Conservation (phyloP, 352 stramenopile genomes). For the Globisporangium heterothallicum region DNA sequence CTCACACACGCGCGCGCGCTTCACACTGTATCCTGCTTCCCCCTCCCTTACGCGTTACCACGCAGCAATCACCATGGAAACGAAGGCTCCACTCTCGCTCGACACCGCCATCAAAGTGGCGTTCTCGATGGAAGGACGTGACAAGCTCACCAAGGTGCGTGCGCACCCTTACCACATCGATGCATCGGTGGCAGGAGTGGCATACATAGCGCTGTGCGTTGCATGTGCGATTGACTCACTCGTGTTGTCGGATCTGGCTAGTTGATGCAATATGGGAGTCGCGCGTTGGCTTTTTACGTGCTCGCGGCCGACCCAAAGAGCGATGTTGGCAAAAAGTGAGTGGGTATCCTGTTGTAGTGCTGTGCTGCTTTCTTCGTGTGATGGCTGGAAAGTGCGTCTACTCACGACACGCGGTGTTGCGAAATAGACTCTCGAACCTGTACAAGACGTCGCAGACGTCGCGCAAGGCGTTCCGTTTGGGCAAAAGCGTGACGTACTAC, state of each 20-base stretch:
- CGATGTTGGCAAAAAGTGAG: constrained; percentile 57
- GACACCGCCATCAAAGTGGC: constrained; percentile 58
- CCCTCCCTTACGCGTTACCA: background rate
- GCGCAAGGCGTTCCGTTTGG: constrained; percentile 81
- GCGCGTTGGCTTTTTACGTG: constrained; percentile 74
- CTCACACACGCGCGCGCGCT: background rate
- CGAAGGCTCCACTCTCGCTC: constrained; percentile 58
- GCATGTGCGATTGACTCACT: too few species aligned
- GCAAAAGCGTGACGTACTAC: constrained; percentile 79
- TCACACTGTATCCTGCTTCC: background rate
- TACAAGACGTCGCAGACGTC: constrained; percentile 81
- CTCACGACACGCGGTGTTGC: background rate
- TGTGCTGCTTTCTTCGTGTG: too few species aligned
- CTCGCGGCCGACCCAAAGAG: constrained; percentile 79
- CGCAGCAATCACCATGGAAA: constrained; percentile 20
- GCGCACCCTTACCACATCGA: background rate
- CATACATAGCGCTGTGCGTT: too few species aligned
- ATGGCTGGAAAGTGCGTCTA: background rate
- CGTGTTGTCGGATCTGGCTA: constrained; percentile 17
- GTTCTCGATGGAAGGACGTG: constrained; percentile 77
- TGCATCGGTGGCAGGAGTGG: background rate
- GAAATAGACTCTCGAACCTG: constrained; percentile 47
- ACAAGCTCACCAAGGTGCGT: constrained; percentile 88
- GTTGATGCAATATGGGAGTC: constrained; percentile 81
- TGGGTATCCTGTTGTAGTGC: background rate